A percentile compares a stretch with the other conserved stretches of the same genome.
Evolutionary conservation across 2,329 filamentous ascomycete genomes (phyloP).

Genomic region (Ascochyta viciae-villosae): DNA sequence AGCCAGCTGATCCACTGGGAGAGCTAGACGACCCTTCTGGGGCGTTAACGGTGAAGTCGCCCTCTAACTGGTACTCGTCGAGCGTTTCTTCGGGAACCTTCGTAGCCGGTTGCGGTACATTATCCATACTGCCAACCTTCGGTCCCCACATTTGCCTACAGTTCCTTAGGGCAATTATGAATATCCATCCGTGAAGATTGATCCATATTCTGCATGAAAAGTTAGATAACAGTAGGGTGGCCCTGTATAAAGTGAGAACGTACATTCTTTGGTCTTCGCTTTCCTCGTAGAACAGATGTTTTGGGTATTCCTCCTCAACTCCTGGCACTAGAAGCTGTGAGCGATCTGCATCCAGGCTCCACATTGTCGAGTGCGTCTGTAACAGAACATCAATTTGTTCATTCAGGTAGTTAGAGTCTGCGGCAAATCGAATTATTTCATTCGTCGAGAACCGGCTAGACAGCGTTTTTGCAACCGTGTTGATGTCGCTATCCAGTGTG

Average conservation of each 20-base stretch:
- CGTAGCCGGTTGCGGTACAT: neutral
- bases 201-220: conserved; percentile 1
- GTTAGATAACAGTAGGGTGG: neutral
- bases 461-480: neutral
- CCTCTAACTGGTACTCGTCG: neutral
- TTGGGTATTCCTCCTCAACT: neutral
- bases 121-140: neutral
- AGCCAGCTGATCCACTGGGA: neutral
- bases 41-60: neutral
- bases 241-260: neutral
- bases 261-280: conserved; percentile 5
- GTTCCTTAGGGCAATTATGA: conserved; percentile 3
- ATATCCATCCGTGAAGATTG: conserved; percentile 14
- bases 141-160: neutral
- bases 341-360: conserved; percentile 10
- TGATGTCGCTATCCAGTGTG: conserved; percentile 1
- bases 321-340: conserved; percentile 1
- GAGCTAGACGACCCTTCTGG: neutral
- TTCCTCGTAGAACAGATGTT: conserved; percentile 10
- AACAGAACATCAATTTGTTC: conserved; percentile 5
- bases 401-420: conserved; percentile 3
- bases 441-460: neutral
- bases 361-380: conserved; percentile 1
- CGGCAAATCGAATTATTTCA: neutral
- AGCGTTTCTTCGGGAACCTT: neutral